Conservation (phyloP, 2,329 filamentous ascomycete genomes). For the Mycocentrospora acerina region DNA sequence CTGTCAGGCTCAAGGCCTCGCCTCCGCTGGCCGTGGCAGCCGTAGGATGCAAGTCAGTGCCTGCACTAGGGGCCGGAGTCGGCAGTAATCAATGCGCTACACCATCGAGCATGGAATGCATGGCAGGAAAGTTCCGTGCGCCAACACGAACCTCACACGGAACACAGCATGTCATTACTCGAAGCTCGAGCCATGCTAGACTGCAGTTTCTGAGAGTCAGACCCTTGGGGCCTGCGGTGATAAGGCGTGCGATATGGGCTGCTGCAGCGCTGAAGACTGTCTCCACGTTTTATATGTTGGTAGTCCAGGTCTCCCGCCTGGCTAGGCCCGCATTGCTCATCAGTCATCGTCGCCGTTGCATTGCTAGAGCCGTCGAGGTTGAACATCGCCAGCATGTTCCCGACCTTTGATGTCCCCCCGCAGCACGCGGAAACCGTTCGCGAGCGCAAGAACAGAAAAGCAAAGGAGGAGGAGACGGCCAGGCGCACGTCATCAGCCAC, state of each 20-base stretch:
- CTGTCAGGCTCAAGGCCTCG: slow-evolving; percentile 2
- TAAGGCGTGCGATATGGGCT: too few relatives aligned
- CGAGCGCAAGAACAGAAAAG: slow-evolving; percentile 24
- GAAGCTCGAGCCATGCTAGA: too few relatives aligned
- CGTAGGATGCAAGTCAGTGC: not conserved
- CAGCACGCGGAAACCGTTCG: slow-evolving; percentile 28
- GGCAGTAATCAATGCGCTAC: slow-evolving; percentile 7
- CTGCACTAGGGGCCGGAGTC: slow-evolving; percentile 4
- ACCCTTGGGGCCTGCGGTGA: too few relatives aligned
- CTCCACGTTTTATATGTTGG: slow-evolving; percentile 7
- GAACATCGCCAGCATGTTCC: slow-evolving; percentile 25
- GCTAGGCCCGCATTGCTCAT: slow-evolving; percentile 8
- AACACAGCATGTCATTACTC: too few relatives aligned
- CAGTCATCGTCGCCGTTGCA: too few relatives aligned
- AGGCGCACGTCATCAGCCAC: slow-evolving; percentile 21
- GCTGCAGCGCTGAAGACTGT: too few relatives aligned
- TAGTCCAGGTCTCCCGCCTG: slow-evolving; percentile 5
- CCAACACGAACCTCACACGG: too few relatives aligned
- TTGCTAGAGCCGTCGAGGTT: too few relatives aligned
- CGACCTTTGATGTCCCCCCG: slow-evolving; percentile 29
- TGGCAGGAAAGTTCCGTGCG: too few relatives aligned
- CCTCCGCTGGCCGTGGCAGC: slow-evolving; percentile 4
- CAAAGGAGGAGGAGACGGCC: slow-evolving; percentile 19
- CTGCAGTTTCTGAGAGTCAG: too few relatives aligned
- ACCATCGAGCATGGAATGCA: slow-evolving; percentile 10